Evolutionary conservation across 2,329 filamentous ascomycete genomes (phyloP), one percentile per base, ranked within the genome.

Genomic region (Xylaria sp.): DNA sequence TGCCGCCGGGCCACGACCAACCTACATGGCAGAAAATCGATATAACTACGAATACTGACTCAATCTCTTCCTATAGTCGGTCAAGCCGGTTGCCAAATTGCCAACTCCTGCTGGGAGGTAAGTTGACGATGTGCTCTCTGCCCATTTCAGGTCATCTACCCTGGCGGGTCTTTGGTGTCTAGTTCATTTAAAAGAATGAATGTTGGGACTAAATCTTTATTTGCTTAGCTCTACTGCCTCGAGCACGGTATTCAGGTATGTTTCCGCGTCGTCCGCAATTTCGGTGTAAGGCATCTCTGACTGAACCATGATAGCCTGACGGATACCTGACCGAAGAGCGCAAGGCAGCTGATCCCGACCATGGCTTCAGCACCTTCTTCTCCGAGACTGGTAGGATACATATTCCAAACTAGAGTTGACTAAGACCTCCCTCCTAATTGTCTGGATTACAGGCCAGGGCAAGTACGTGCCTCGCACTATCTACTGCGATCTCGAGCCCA

Each of bases 81-180:
- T 84, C 95, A 99, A 89, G 95, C 95, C 80, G 95, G 95, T 91
- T 98, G 95, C 89, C 95, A 99, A 82, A 99, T 99, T 79, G 95
- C 94, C 84, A 99, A 99, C 87, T 95, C 95, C 75, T 98, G 95
- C 89, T 99, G 95, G 95, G 95, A 99, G 93, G 95, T 99, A 85
- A 85, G 92, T 85, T 77, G 46, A 47, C 55, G 33, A 33, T 38
- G 55, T 31, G 33, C 23, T 25, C 35, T 38, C 40, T 25, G 59
- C 7, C 50, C 38, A 23, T 57, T 61, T 38, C 49, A 50, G 46
- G 46, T 38, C 51, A 61, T 45, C 28, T 23, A 50, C 33, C 42
- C 35, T 37, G 38, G 58, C 31, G 15, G 35, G 51, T 63, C 61
- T 46, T 67, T 67, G 58, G 64, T 5, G 47, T 50, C 52, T 19